Evolutionary conservation across 192 early-diverging fungal species (phyloP).

Genomic region (Lobosporangium transversale): DNA sequence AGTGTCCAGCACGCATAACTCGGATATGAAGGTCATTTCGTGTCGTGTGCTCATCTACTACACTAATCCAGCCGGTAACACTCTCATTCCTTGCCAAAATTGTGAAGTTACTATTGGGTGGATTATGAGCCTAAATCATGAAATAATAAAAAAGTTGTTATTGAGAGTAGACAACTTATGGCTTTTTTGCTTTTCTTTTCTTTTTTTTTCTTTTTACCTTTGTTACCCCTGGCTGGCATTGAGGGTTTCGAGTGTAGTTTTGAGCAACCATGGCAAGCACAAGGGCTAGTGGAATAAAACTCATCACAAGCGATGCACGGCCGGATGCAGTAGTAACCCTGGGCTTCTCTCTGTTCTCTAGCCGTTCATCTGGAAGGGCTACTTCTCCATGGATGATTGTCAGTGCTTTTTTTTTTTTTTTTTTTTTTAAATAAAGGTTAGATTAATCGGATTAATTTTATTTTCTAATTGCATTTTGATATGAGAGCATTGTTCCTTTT

Average conservation of each 20-base stretch:
- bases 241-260: constrained; percentile 59
- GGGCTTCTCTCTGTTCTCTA: constrained; percentile 27
- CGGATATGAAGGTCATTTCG: constrained; percentile 66
- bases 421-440: background rate
- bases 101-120: constrained; percentile 26
- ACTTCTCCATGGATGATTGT: constrained; percentile 53
- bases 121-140: constrained; percentile 33
- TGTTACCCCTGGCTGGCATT: constrained; percentile 60
- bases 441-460: too few species aligned
- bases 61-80: constrained; percentile 82
- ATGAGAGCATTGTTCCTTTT: background rate
- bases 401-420: constrained; percentile 16
- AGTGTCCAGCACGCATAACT: constrained; percentile 87
- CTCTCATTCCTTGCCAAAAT: constrained; percentile 82
- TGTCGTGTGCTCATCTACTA: constrained; percentile 65
- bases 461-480: background rate
- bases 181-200: too few species aligned
- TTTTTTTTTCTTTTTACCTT: constrained; percentile 33
- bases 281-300: constrained; percentile 51
- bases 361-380: constrained; percentile 49
- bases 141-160: too few species aligned
- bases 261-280: constrained; percentile 50
- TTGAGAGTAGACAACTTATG: too few species aligned
- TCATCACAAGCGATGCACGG: constrained; percentile 29
- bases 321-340: constrained; percentile 4